Base-by-base conservation (phyloP, 495 filamentous ascomycete genomes). In the Massariosphaeria phaeospora region DNA sequence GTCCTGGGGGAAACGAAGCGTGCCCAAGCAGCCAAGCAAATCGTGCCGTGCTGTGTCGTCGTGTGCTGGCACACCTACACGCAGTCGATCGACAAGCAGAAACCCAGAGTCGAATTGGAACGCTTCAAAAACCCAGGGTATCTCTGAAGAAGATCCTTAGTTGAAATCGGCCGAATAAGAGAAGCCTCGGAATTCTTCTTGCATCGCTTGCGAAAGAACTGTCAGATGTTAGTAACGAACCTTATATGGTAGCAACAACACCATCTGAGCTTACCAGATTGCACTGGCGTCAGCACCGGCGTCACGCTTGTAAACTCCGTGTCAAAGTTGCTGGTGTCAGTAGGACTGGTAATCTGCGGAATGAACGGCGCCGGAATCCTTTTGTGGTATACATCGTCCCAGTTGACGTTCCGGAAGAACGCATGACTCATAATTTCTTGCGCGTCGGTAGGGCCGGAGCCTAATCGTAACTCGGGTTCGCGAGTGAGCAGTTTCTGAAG, bases 161-260 rank as follows among this genome's bases (percentile, higher is more conserved):
- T 50, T 50, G 57, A 88, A 88, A 67, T 89, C 85, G 27, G 86
- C 85, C 29, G 84, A 85, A 64, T 99, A 99, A 11, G 94, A 97
- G 77, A 99, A 99, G 58, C 93, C 93, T 40, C 93, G 85, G 87
- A 99, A 99, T 70, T 99, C 90, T 75, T 99, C 93, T 74, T 99
- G 93, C 94, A 97, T 97, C 17, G 89, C 86, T 76, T 96, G 91
- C 9, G 94, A 93, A 42, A 99, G 81, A 24, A 99, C 93, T 96
- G 17, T 2, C 12, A 20, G 30, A 41, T 46, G 21, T 52, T 35
- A 48, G 40, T 42, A 45, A 67, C n/a, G n/a, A n/a, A n/a, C n/a
- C n/a, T n/a, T n/a, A 60, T 48, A 65, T 55, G 18, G 12, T n/a
- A 15, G 18, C 23, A 9, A 45, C 43, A 25, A 34, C 27, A n/a